Conservation (phyloP, 2,329 filamentous ascomycete species). For the Venturia pyrina region DNA sequence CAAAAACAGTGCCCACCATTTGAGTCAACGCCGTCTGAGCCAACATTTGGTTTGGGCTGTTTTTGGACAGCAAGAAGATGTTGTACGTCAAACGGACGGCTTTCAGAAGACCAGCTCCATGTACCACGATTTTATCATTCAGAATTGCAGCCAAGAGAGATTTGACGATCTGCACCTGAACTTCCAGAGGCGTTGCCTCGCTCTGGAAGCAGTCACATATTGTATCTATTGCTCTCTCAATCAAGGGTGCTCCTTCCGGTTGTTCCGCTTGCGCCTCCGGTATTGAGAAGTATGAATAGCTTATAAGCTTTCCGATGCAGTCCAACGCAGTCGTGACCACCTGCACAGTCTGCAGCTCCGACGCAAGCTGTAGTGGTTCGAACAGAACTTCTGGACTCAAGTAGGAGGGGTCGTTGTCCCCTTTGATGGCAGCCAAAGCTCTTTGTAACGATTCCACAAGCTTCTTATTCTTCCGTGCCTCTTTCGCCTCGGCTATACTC, state of each 20-base stretch:
- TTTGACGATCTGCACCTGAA: conserved; percentile 97
- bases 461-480: conserved; percentile 78
- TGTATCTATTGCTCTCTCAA: conserved; percentile 95
- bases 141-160: conserved; percentile 88
- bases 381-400: conserved; percentile 91
- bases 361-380: conserved; percentile 79
- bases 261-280: conserved; percentile 29
- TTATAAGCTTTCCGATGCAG: conserved; percentile 97
- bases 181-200: conserved; percentile 81
- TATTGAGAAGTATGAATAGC: conserved; percentile 93
- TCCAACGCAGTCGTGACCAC: conserved; percentile 86
- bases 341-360: conserved; percentile 73
- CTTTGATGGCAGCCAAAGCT: conserved; percentile 77
- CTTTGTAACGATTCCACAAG: conserved; percentile 71
- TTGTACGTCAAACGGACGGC: conserved; percentile 98
- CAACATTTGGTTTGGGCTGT: conserved; percentile 88
- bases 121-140: conserved; percentile 98
- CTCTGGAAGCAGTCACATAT: conserved; percentile 99
- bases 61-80: conserved; percentile 92
- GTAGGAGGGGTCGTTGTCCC: conserved; percentile 61
- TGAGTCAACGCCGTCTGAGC: conserved; percentile 95
- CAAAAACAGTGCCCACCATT: conserved; percentile 98
- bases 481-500: conserved; percentile 82
- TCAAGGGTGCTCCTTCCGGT: conserved; percentile 47
- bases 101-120: conserved; percentile 90